phyloP scores from a whole-genome alignment of 495 filamentous ascomycete genomes.

The Neurospora sp. region DNA sequence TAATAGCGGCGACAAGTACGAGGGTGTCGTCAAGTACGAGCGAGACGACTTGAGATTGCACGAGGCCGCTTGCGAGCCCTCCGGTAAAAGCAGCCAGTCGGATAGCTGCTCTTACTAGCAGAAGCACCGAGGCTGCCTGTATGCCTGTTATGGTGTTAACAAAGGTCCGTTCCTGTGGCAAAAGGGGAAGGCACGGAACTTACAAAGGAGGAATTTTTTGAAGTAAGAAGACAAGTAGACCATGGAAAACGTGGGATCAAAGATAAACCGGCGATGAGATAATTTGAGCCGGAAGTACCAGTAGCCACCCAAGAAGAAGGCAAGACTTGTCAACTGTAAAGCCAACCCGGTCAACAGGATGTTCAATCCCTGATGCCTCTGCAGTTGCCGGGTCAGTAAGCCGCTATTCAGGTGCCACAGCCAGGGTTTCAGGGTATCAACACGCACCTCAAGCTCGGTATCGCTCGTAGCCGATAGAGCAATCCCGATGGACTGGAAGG shows the following conservation, averaged over 20 bases:
- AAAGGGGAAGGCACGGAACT: background rate
- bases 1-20: constrained; percentile 23
- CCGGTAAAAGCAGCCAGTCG: constrained; percentile 23
- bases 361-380: constrained; percentile 23
- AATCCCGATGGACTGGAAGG: constrained; percentile 28
- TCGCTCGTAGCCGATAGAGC: constrained; percentile 11
- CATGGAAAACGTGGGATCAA: constrained; percentile 21
- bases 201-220: constrained; percentile 27
- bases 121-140: constrained; percentile 18
- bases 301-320: constrained; percentile 20
- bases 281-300: constrained; percentile 24
- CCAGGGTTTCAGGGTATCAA: background rate
- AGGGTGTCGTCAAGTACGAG: constrained; percentile 30
- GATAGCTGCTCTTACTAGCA: constrained; percentile 25
- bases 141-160: constrained; percentile 13
- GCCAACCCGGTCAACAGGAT: constrained; percentile 28
- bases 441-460: constrained; percentile 11
- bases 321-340: constrained; percentile 26
- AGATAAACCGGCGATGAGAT: constrained; percentile 17
- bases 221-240: constrained; percentile 27
- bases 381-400: background rate
- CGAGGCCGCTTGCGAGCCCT: constrained; percentile 15
- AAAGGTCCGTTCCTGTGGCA: background rate
- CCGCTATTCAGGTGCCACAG: background rate
- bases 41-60: constrained; percentile 18